Evolutionary conservation across 441 rosid species (phyloP), one percentile per base, ranked within the genome.

Genomic region (Breynia disticha): DNA sequence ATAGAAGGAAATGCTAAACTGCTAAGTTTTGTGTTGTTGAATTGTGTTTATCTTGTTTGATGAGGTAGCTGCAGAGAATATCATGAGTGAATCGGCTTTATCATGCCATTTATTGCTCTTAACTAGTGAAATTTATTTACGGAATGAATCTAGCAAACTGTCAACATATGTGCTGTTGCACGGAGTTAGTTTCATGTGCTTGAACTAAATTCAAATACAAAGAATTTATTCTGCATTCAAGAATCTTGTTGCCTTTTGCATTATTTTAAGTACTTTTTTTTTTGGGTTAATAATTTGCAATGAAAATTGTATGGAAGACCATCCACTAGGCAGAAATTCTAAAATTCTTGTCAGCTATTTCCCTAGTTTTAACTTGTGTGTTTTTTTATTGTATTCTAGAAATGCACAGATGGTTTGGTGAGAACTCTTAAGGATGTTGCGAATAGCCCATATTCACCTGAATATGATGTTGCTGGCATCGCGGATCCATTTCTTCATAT

Each of bases 401-500:
- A 81, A 73, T 85, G 95, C 75, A 87, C 88, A 13, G 95, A 83
- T 38, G 87, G 89, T 19, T 72, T 94, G 82, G 89, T 94, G 49
- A 85, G 69, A 79, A 79, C 89, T 66, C 75, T 90, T 58, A 87
- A 68, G 86, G 96, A 87, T 76, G 75, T 83, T 17, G 84, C 69
- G 54, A 94, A 90, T 76, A 94, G 99, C 67, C 78, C 99, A 63
- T 94, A 90, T 82, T 72, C 87, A 50, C 99, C 99, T 48, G 99
- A 94, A 72, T 94, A 89, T 78, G 99, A 94, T 70, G 70, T 94
- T 83, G 82, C 96, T 65, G 97, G 99, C 73, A 94, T 90, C 64
- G 63, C 95, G 42, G 96, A 90, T 63, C 99, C 99, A 59, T 94
- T 94, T 68, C 90, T 94, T 47, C 99, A 94, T 75, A 87, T 90